A percentile compares a stretch with the other conserved stretches of the same genome.
phyloP scores from a whole-genome alignment of 2,329 filamentous ascomycete genomes.

The Penicillium sp. region DNA sequence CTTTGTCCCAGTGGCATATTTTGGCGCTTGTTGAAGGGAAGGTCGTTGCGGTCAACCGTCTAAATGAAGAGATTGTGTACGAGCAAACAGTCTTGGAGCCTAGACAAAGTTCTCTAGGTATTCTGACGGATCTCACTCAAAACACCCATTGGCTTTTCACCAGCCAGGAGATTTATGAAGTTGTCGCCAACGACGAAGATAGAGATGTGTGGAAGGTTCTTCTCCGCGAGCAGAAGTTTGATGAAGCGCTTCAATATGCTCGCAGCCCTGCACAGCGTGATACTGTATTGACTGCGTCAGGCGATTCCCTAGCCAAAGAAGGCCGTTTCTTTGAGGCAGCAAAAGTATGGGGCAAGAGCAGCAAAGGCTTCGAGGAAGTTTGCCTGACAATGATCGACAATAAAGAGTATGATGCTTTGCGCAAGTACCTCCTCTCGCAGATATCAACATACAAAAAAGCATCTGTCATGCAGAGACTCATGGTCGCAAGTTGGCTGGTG shows the following conservation, averaged over 20 bases:
- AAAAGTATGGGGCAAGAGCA: slow-evolving; percentile 87
- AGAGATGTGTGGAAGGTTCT: slow-evolving; percentile 94
- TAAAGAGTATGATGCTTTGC: slow-evolving; percentile 82
- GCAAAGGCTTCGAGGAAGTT: slow-evolving; percentile 95
- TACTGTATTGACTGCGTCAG: slow-evolving; percentile 85
- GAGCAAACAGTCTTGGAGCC: slow-evolving; percentile 82
- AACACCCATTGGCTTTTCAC: slow-evolving; percentile 98
- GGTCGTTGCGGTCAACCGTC: slow-evolving; percentile 79
- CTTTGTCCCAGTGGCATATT: slow-evolving; percentile 91
- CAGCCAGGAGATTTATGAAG: slow-evolving; percentile 85
- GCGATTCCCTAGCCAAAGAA: slow-evolving; percentile 80
- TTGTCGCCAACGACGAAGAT: slow-evolving; percentile 86
- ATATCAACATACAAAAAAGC: slow-evolving; percentile 78
- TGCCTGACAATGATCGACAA: slow-evolving; percentile 88
- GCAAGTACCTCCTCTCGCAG: slow-evolving; percentile 86
- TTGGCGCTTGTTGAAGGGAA: slow-evolving; percentile 78
- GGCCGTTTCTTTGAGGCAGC: slow-evolving; percentile 85
- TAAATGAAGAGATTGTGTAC: slow-evolving; percentile 83
- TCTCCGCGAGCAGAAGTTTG: slow-evolving; percentile 82
- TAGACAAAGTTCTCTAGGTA: slow-evolving; percentile 75
- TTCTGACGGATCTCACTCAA: slow-evolving; percentile 88
- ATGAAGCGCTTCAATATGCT: slow-evolving; percentile 82
- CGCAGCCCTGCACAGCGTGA: slow-evolving; percentile 80
- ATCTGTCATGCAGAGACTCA: slow-evolving; percentile 85
- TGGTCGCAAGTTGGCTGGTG: slow-evolving; percentile 93